Conservation (phyloP, 1,284 basidiomycete species). For the Rhizoctonia solani region DNA sequence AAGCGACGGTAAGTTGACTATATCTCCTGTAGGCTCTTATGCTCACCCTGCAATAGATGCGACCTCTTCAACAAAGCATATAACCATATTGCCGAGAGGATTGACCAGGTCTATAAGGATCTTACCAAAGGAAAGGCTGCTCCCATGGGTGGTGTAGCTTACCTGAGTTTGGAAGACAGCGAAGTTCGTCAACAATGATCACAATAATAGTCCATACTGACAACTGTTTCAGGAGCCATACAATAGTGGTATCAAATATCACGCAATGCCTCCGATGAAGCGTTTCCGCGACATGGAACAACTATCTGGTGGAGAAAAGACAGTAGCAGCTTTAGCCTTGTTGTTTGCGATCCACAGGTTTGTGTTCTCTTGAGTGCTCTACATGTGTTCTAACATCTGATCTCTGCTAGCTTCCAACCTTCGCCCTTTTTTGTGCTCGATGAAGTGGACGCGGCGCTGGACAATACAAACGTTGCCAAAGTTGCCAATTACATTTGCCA, state of each 20-base stretch:
- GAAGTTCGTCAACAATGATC: constrained; percentile 63
- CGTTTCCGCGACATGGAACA: constrained; percentile 99
- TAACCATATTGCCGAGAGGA: constrained; percentile 91
- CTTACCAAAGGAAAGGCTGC: constrained; percentile 92
- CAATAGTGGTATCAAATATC: constrained; percentile 93
- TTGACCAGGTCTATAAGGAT: constrained; percentile 97
- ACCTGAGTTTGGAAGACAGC: constrained; percentile 92
- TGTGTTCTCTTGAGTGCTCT: constrained; percentile 33
- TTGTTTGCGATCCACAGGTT: constrained; percentile 96
- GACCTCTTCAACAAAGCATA: constrained; percentile 97
- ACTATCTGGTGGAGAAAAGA: constrained; percentile 97
- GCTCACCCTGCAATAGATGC: constrained; percentile 51
- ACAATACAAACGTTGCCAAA: constrained; percentile 94
- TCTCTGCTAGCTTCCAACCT: constrained; percentile 94
- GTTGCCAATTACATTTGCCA: constrained; percentile 87
- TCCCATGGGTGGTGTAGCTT: constrained; percentile 95
- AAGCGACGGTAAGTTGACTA: constrained; percentile 63
- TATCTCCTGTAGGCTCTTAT: neutral
- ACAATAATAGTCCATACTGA: neutral
- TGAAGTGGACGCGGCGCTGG: constrained; percentile 96
- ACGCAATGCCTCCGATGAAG: constrained; percentile 99
- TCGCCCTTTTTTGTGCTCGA: constrained; percentile 99
- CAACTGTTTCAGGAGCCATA: constrained; percentile 82
- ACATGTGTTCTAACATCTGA: constrained; percentile 23
- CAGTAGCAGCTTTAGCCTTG: constrained; percentile 93